Percentiles rank a stretch among this genome's conserved stretches.
These are phyloP conservation scores for Trichoderma sp. DNA, from an alignment of 2,329 filamentous ascomycete species.

Conservation along the genomic window DNA sequence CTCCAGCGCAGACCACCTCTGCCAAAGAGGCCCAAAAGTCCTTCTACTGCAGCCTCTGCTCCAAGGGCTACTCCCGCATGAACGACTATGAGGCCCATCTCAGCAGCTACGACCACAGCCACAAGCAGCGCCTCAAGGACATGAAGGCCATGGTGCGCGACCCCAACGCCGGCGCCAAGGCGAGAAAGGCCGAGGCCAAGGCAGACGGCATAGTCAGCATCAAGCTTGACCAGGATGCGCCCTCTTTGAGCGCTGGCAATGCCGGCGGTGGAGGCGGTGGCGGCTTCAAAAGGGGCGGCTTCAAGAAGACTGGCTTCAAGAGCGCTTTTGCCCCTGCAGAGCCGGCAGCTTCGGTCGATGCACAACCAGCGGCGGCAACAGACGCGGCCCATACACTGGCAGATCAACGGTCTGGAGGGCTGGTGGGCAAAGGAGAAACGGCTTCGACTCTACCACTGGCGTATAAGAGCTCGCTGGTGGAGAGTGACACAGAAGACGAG, in stretches of 20 bases:
- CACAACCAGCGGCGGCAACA: constrained; percentile 8
- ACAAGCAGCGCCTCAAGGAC: constrained; percentile 86
- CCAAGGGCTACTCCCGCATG: constrained; percentile 92
- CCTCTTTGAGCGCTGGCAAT: constrained; percentile 43
- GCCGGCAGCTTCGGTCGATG: constrained; percentile 30
- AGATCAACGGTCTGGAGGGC: constrained; percentile 39
- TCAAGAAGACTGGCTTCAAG: constrained; percentile 85
- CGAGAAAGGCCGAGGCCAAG: constrained; percentile 71
- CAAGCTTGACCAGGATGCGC: constrained; percentile 53
- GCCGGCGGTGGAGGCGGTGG: constrained; percentile 62
- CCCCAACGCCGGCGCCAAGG: constrained; percentile 65
- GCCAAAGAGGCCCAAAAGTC: constrained; percentile 78
- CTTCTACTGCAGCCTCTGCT: constrained; percentile 86
- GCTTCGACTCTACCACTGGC: constrained; percentile 36
- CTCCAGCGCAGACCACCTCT: constrained; percentile 61
- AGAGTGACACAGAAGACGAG: constrained; percentile 71
- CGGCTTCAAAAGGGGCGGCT: constrained; percentile 80
- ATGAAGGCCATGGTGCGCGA: constrained; percentile 84
- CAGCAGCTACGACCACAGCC: constrained; percentile 91
- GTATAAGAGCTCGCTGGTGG: constrained; percentile 40
- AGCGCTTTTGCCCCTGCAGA: constrained; percentile 68
- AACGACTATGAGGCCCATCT: constrained; percentile 97
- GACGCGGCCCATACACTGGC: background rate
- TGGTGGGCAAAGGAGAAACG: constrained; percentile 35
- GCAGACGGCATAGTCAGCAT: constrained; percentile 71